Conservation (phyloP, 345 rosid genomes). For the rapeseed (Brassica napus) region Da-Ae NC_063439.1:1614501-1615000, state of each 20-base stretch:
- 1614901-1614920: slow-evolving; percentile 87
- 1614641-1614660: slow-evolving; percentile 55
- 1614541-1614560: slow-evolving; percentile 85
- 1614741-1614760: slow-evolving; percentile 83
- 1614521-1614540: slow-evolving; percentile 43
- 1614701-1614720: slow-evolving; percentile 72
- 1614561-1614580: slow-evolving; percentile 73
- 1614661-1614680: slow-evolving; percentile 61
- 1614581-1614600: slow-evolving; percentile 66
- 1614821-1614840: slow-evolving; percentile 76
- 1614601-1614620: slow-evolving; percentile 71
- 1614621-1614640: slow-evolving; percentile 49
- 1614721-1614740: slow-evolving; percentile 79
- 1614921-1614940: slow-evolving; percentile 72
- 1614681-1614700: slow-evolving; percentile 76
- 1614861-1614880: slow-evolving; percentile 59
- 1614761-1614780: slow-evolving; percentile 74
- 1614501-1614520: neutral
- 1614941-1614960: slow-evolving; percentile 61
- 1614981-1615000: slow-evolving; percentile 49
- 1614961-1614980: slow-evolving; percentile 74
- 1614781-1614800: slow-evolving; percentile 63
- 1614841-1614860: slow-evolving; percentile 62
- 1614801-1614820: slow-evolving; percentile 90
- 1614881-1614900: slow-evolving; percentile 60